phyloP scores from a whole-genome alignment of 305 asterid species.

The Solanum chacoense region DNA sequence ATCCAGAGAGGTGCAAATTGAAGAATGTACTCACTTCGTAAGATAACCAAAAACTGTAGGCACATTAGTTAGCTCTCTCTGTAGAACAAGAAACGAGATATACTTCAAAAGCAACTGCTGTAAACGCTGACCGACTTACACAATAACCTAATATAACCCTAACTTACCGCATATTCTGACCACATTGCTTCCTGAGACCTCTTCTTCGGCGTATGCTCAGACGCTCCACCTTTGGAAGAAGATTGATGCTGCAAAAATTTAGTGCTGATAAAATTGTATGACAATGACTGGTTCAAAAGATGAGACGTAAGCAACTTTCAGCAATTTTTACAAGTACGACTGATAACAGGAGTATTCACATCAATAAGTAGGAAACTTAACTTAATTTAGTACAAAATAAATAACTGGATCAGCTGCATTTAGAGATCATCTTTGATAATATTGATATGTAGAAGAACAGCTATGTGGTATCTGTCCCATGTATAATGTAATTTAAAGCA shows the following conservation, averaged over 20 bases:
- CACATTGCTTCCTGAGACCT: conserved; percentile 57
- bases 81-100: background rate
- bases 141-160: background rate
- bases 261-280: background rate
- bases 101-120: background rate
- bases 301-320: background rate
- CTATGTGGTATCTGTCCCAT: background rate
- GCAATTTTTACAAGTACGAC: background rate
- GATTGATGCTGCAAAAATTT: conserved; percentile 7
- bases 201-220: conserved; percentile 47
- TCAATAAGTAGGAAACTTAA: background rate
- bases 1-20: background rate
- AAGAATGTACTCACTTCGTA: background rate
- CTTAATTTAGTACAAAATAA: background rate
- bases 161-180: conserved; percentile 56
- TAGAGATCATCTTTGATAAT: background rate
- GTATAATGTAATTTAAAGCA: background rate
- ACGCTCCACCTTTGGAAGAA: conserved; percentile 7
- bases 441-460: background rate
- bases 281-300: background rate
- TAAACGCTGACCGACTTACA: background rate
- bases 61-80: background rate
- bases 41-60: background rate
- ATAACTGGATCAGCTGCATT: background rate
- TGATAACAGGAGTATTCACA: background rate